Percentiles rank a stretch among this genome's conserved stretches.
These are phyloP conservation scores for Rhizopogon vinicolor DNA, from an alignment of 768 basidiomycete genomes.

Conservation along the genomic window DNA sequence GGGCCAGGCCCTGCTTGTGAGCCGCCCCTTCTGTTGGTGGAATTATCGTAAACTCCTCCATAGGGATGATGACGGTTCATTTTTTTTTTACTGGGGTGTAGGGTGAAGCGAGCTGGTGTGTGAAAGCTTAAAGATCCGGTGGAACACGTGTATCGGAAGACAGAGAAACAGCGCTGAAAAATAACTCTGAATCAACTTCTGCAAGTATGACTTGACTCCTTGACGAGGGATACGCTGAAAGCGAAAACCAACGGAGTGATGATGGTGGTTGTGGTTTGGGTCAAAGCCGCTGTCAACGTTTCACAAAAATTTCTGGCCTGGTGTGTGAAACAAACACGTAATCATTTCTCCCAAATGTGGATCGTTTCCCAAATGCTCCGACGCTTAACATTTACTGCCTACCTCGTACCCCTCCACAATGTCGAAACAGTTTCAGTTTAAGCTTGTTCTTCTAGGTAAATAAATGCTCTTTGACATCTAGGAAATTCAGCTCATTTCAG, in stretches of 20 bases:
- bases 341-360: slow-evolving; percentile 6
- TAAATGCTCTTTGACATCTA: slow-evolving; percentile 1
- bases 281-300: slow-evolving; percentile 8
- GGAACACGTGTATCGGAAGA: not conserved
- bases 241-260: slow-evolving; percentile 12
- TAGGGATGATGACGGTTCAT: slow-evolving; percentile 95
- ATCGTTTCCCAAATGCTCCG: slow-evolving; percentile 5
- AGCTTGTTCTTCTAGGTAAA: slow-evolving; percentile 91
- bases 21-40: slow-evolving; percentile 58
- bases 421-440: slow-evolving; percentile 94
- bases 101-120: not conserved
- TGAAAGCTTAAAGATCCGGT: slow-evolving; percentile 2
- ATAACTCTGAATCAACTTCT: slow-evolving; percentile 17
- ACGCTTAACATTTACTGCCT: slow-evolving; percentile 17
- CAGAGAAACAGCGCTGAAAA: not conserved
- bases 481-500: slow-evolving; percentile 8
- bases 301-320: slow-evolving; percentile 26
- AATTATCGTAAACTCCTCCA: slow-evolving; percentile 53
- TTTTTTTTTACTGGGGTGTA: slow-evolving; percentile 13
- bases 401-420: slow-evolving; percentile 43
- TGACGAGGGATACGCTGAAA: slow-evolving; percentile 12
- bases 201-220: slow-evolving; percentile 19
- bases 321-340: slow-evolving; percentile 27
- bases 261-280: slow-evolving; percentile 34
- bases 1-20: slow-evolving; percentile 63